Conservation (phyloP, 2,329 filamentous ascomycete genomes). For the Cordyceps militaris region DNA sequence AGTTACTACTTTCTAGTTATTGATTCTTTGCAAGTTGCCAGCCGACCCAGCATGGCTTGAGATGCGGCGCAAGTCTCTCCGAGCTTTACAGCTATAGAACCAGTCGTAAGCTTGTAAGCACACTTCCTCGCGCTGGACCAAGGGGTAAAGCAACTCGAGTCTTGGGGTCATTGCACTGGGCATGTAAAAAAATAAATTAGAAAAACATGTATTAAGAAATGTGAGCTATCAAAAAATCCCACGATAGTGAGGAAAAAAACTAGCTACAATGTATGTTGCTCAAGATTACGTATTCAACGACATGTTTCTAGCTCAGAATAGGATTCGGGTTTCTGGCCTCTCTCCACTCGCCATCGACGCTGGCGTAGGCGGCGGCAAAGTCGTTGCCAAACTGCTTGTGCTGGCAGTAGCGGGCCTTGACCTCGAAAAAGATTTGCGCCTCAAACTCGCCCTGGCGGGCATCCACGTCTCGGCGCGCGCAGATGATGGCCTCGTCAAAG, state of each 20-base stretch:
- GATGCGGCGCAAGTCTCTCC: too few species aligned
- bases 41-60: too few species aligned
- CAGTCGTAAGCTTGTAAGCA: too few species aligned
- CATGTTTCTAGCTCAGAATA: background rate
- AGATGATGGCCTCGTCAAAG: background rate
- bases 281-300: background rate
- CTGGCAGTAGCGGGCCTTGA: background rate
- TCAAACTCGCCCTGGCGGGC: background rate
- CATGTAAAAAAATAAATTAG: too few species aligned
- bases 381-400: background rate
- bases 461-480: background rate
- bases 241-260: background rate
- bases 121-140: too few species aligned
- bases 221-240: background rate
- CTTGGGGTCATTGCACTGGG: too few species aligned
- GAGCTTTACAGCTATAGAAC: too few species aligned
- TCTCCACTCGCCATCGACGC: background rate
- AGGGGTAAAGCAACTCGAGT: too few species aligned
- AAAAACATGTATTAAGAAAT: background rate
- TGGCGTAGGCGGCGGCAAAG: background rate
- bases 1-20: too few species aligned
- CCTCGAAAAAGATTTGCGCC: background rate
- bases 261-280: background rate
- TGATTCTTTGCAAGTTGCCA: too few species aligned
- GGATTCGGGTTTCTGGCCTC: background rate